These are phyloP conservation scores for Kwoniella sp. DNA, from an alignment of 768 basidiomycete genomes.

Conservation along the genomic window DNA sequence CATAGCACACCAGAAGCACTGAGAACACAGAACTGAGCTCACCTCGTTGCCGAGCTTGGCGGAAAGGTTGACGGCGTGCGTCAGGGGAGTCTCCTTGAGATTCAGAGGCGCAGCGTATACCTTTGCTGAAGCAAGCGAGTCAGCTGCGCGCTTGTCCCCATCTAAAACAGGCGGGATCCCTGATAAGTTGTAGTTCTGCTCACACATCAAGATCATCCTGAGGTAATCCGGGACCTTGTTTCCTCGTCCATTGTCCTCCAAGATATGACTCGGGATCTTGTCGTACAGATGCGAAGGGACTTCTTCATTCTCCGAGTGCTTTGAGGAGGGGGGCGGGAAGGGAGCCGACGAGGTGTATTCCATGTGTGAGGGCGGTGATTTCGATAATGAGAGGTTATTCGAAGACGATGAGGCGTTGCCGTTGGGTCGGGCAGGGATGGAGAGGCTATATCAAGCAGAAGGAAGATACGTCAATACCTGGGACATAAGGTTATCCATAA, in stretches of 20 bases:
- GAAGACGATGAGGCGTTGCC: constrained; percentile 14
- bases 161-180: neutral
- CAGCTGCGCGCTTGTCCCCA: too few species aligned
- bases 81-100: constrained; percentile 71
- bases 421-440: constrained; percentile 18
- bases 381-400: constrained; percentile 15
- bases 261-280: constrained; percentile 46
- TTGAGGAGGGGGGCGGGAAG: constrained; percentile 41
- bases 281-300: constrained; percentile 56
- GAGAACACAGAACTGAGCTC: constrained; percentile 10
- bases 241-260: constrained; percentile 36
- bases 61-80: constrained; percentile 82
- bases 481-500: too few species aligned
- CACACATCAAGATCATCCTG: constrained; percentile 55
- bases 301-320: constrained; percentile 44
- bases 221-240: constrained; percentile 51
- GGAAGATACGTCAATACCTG: neutral
- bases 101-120: constrained; percentile 55
- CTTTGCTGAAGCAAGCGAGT: constrained; percentile 52
- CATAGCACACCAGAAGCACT: neutral
- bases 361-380: constrained; percentile 37
- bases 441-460: neutral
- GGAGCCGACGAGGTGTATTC: constrained; percentile 56
- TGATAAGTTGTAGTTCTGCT: constrained; percentile 14
- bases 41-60: constrained; percentile 79